Evolutionary conservation across 257 asterid genomes (phyloP).

Genomic region (Solanum microdontum): DNA sequence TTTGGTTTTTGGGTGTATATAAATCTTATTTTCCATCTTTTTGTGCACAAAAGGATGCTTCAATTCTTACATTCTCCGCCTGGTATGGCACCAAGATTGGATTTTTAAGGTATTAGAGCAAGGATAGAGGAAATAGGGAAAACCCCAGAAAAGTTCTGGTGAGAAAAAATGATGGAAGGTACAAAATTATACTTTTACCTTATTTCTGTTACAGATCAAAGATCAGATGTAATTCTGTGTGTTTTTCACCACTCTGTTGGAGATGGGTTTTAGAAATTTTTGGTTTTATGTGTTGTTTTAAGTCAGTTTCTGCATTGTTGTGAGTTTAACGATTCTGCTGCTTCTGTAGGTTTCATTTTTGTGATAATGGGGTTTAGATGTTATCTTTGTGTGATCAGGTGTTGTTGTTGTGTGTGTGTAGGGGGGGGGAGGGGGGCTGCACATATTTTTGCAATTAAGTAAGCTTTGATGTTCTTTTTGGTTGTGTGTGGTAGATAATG

Average conservation of each 20-base stretch:
- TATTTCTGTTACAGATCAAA: background rate
- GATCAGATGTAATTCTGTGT: background rate
- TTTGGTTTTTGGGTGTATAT: background rate
- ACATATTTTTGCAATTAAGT: background rate
- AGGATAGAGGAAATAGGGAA: background rate
- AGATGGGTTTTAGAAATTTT: background rate
- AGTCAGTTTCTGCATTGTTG: background rate
- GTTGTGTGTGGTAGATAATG: background rate
- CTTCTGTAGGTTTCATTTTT: background rate
- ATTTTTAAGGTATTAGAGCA: background rate
- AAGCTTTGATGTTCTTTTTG: background rate
- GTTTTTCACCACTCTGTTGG: background rate
- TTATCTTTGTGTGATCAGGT: background rate
- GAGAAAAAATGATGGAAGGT: background rate
- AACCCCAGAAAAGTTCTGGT: background rate
- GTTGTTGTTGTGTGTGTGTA: background rate
- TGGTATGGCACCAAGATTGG: background rate
- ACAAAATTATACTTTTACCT: background rate
- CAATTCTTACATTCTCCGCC: background rate
- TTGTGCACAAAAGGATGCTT: background rate
- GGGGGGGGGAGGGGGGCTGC: background rate
- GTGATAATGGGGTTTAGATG: background rate
- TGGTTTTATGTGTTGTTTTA: background rate
- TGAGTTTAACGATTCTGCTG: background rate
- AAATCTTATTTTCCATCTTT: background rate